A percentile compares a stretch with the other conserved stretches of the same genome.
Conservation (phyloP, 768 basidiomycete species). For the Rhizopogon sp. region DNA sequence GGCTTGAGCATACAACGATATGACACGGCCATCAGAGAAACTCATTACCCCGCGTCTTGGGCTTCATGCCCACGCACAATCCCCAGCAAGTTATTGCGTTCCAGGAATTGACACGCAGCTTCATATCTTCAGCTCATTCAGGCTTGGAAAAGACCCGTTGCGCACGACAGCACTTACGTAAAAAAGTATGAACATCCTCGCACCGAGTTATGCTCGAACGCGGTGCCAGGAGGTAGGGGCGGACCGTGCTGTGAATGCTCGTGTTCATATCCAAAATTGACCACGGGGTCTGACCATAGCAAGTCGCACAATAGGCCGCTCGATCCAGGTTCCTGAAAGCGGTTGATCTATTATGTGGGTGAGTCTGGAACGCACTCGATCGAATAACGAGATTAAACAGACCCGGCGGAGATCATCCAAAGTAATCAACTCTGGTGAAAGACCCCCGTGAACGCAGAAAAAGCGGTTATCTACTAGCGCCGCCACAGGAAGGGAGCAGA, state of each 20-base stretch:
- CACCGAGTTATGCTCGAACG: constrained; percentile 75
- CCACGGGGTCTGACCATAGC: constrained; percentile 93
- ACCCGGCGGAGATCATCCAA: constrained; percentile 73
- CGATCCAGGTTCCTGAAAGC: constrained; percentile 92
- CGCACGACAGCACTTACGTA: constrained; percentile 54
- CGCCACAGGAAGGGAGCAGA: constrained; percentile 85
- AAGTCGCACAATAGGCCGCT: constrained; percentile 90
- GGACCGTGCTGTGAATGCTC: constrained; percentile 45
- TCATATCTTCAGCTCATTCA: constrained; percentile 51
- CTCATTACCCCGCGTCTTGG: constrained; percentile 87
- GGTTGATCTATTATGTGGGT: constrained; percentile 60
- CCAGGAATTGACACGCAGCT: constrained; percentile 93
- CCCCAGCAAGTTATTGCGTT: constrained; percentile 83
- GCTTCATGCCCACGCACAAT: constrained; percentile 98
- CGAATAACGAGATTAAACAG: constrained; percentile 11
- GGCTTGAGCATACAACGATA: neutral
- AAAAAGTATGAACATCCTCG: constrained; percentile 91
- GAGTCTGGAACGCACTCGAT: constrained; percentile 5
- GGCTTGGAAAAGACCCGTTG: neutral
- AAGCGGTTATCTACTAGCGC: constrained; percentile 94
- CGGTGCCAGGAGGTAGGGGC: constrained; percentile 51
- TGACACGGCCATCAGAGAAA: neutral
- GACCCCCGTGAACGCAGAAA: constrained; percentile 96
- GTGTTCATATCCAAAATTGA: constrained; percentile 82
- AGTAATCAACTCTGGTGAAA: constrained; percentile 80